Evolutionary conservation across 495 filamentous ascomycete genomes (phyloP).

Genomic region (Talaromyces wortmannii): DNA sequence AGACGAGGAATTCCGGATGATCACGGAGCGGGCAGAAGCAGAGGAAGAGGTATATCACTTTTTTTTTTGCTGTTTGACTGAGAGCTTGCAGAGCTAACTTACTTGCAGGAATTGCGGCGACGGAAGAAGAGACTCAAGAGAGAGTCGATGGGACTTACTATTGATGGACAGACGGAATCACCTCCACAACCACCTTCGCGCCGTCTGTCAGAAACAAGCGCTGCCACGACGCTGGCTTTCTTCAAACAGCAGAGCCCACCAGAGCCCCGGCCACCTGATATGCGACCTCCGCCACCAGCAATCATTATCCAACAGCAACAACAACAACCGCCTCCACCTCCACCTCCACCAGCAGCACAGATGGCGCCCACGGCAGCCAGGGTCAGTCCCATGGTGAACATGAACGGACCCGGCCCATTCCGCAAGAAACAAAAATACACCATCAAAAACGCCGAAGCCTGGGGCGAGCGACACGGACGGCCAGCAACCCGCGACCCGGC

Average conservation of each 20-base stretch:
- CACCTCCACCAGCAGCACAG: constrained; percentile 15
- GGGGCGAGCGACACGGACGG: constrained; percentile 41
- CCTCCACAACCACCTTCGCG: constrained; percentile 38
- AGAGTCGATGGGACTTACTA: constrained; percentile 38
- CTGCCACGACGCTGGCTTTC: constrained; percentile 44
- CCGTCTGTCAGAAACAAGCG: constrained; percentile 40
- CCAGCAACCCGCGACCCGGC: constrained; percentile 39
- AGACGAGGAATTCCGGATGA: constrained; percentile 39
- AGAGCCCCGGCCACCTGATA: constrained; percentile 32
- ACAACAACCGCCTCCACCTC: constrained; percentile 6
- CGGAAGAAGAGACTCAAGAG: constrained; percentile 39
- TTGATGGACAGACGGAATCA: constrained; percentile 29
- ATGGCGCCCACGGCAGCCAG: not conserved
- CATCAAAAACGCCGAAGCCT: constrained; percentile 44
- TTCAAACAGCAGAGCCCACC: constrained; percentile 43
- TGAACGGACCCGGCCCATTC: constrained; percentile 22
- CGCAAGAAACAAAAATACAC: constrained; percentile 44
- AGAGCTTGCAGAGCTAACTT: not conserved
- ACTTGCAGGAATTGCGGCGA: constrained; percentile 34
- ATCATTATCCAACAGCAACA: constrained; percentile 5
- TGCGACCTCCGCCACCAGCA: constrained; percentile 10
- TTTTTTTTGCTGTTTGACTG: not conserved
- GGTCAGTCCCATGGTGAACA: constrained; percentile 11
- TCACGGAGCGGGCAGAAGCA: constrained; percentile 38
- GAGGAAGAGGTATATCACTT: constrained; percentile 35